phyloP scores from a whole-genome alignment of 2,329 filamentous ascomycete species.

The Fonsecaea erecta region DNA sequence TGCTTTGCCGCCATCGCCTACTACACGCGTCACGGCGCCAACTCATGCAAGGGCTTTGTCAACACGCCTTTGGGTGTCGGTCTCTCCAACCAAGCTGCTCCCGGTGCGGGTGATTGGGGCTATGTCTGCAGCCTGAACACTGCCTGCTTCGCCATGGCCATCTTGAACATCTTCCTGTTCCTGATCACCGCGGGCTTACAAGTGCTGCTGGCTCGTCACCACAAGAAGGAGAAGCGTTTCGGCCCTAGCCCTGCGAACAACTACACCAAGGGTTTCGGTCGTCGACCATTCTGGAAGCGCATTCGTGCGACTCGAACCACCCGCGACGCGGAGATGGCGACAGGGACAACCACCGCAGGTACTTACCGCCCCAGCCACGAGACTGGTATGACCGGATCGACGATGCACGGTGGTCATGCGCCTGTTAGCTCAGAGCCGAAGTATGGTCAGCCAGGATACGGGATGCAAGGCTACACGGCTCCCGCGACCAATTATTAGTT shows the following conservation, averaged over 20 bases:
- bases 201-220: slow-evolving; percentile 68
- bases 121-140: slow-evolving; percentile 75
- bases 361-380: slow-evolving; percentile 51
- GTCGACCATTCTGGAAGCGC: slow-evolving; percentile 52
- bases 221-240: slow-evolving; percentile 74
- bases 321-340: slow-evolving; percentile 52
- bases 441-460: slow-evolving; percentile 41
- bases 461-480: slow-evolving; percentile 14
- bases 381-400: slow-evolving; percentile 57
- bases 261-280: slow-evolving; percentile 67
- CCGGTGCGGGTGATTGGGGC: slow-evolving; percentile 55
- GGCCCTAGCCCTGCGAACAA: slow-evolving; percentile 68
- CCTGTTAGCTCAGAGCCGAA: slow-evolving; percentile 40
- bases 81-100: slow-evolving; percentile 54
- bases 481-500: slow-evolving; percentile 21
- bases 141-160: slow-evolving; percentile 75
- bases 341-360: slow-evolving; percentile 38
- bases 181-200: slow-evolving; percentile 72
- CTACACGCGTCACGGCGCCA: slow-evolving; percentile 70
- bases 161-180: slow-evolving; percentile 83
- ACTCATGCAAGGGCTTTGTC: slow-evolving; percentile 67
- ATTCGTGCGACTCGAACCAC: slow-evolving; percentile 44
- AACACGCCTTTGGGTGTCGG: slow-evolving; percentile 72
- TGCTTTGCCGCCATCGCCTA: slow-evolving; percentile 82
- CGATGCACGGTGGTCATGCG: slow-evolving; percentile 43